Base-by-base conservation (phyloP, 805 yeast genomes). In the Kazachstania africana region DNA sequence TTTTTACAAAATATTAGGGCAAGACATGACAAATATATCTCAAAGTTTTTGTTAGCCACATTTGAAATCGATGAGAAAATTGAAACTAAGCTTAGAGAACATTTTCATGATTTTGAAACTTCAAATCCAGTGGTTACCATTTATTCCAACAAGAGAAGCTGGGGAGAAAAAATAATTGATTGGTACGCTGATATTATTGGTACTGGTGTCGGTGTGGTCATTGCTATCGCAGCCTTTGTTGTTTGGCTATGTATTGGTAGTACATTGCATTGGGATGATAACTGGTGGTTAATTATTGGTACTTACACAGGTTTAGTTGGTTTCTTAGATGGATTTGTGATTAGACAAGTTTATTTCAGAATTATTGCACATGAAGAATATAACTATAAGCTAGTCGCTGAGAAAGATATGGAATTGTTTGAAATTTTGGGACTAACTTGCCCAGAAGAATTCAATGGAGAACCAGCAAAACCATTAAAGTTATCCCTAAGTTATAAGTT, bases 251-350 rank as follows among this genome's bases (percentile, higher is more conserved):
- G 45, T 15, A 45, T 61, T 21, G 69, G 69, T 26, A 30, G 41
- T 24, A 33, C 47, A n/a, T 49, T 63, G 60, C 17, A 42, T 20
- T 64, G 59, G 57, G 40, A 40, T 39, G 55, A 50, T 28, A 48
- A 60, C 34, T 63, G 68, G 69, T 63, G 67, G 67, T 44, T 63
- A 26, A 60, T 64, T 25, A 63, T 62, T 37, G 69, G 69, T 28
- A 62, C 69, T 2, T 63, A 64, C 36, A 60, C 68, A 0, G 69
- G 69, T 13, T 46, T 63, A 15, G 48, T 63, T 25, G 68, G 68
- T 1, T 63, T 62, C 37, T 32, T 59, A 28, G 68, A 63, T 37
- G 66, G 68, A 2, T 64, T 60, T 37, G 59, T 57, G 23, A 43
- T 63, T 23, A 49, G 69, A 42, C 55, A 61, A 32, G 59, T 55